Evolutionary conservation across 2,329 filamentous ascomycete genomes (phyloP), one percentile per base, ranked within the genome.

Genomic region (Aureobasidium sp.): DNA sequence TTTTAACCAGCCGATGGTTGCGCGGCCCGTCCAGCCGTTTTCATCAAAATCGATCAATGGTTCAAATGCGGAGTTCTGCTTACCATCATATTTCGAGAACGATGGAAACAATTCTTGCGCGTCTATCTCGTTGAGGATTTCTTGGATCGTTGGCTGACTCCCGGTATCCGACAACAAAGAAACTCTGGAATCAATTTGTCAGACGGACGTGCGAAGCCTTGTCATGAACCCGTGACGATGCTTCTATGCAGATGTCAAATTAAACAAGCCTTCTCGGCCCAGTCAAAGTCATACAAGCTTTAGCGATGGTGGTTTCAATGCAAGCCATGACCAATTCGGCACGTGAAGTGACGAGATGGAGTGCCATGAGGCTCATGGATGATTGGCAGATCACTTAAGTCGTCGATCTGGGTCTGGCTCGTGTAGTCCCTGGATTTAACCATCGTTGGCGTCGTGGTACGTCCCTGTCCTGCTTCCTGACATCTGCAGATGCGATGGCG

Each of bases 211-310:
- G 2, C 29, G 1, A 32, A 1, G 12, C 37, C n/a, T n/a, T 13
- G 29, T 12, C 34, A 15, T 27, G 50, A 36, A 23, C 32, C n/a
- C 10, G 20, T 55, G 51, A 55, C 51, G 41, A 10, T 9, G 6
- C 12, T 9, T 13, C 27, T 27, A 10, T 32, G 39, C 39, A 44
- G 17, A 23, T 56, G 52, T 56, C 52, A 34, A 34, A 12, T 20
- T n/a, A 8, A 23, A 32, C 37, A 56, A 56, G 52, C 52, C 37
- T 56, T 34, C 9, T 42, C 27, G 52, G 27, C 52, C 52, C 39
- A 56, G 39, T 23, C 20, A 56, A 32, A 56, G 52, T 56, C 39
- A 44, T 44, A 56, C 52, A 56, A 56, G 39, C 52, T 44, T 56
- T 44, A 34, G 52, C 34, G 36, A 51, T 55, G 52, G 26, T 15